A percentile compares a stretch with the other conserved stretches of the same genome.
Evolutionary conservation across 2,329 filamentous ascomycete species (phyloP).

Genomic region (Diaporthe citriasiana): DNA sequence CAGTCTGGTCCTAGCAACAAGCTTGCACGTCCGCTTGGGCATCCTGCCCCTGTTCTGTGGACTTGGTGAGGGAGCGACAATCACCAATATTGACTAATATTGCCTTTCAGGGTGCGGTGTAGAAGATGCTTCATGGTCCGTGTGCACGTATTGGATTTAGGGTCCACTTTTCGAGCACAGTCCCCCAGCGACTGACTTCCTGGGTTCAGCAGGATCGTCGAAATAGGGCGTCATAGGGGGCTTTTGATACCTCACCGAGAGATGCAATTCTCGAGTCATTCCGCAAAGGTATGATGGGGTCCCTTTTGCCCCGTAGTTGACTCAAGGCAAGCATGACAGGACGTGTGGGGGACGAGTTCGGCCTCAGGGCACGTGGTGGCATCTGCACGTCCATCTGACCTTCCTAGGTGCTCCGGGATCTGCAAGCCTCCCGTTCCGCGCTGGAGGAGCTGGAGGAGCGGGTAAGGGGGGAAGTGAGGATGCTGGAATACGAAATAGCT

Average conservation of each 20-base stretch:
- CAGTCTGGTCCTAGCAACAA: background rate
- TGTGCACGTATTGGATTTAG: slow-evolving; percentile 20
- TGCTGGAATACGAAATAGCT: background rate
- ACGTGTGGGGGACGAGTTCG: background rate
- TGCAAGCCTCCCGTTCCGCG: slow-evolving; percentile 25
- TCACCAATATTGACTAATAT: background rate
- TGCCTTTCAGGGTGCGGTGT: background rate
- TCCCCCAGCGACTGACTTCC: too few relatives aligned
- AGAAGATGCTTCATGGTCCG: slow-evolving; percentile 14
- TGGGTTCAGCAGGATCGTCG: too few relatives aligned
- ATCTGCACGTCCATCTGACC: slow-evolving; percentile 25
- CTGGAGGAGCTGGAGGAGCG: slow-evolving; percentile 21
- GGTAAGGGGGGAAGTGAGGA: background rate
- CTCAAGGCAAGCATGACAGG: background rate
- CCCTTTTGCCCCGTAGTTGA: slow-evolving; percentile 1
- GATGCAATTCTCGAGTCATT: slow-evolving; percentile 27
- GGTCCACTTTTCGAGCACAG: slow-evolving; percentile 5
- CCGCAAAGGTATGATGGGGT: background rate
- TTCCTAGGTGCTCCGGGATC: slow-evolving; percentile 1
- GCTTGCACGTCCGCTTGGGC: background rate
- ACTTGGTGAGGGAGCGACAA: slow-evolving; percentile 1
- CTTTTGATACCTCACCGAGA: slow-evolving; percentile 1
- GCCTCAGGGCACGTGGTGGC: slow-evolving; percentile 2
- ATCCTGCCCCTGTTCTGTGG: background rate
- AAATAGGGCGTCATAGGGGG: slow-evolving; percentile 26